Conservation (phyloP, 2,329 filamentous ascomycete species). For the Aspergillus caelatus region DNA sequence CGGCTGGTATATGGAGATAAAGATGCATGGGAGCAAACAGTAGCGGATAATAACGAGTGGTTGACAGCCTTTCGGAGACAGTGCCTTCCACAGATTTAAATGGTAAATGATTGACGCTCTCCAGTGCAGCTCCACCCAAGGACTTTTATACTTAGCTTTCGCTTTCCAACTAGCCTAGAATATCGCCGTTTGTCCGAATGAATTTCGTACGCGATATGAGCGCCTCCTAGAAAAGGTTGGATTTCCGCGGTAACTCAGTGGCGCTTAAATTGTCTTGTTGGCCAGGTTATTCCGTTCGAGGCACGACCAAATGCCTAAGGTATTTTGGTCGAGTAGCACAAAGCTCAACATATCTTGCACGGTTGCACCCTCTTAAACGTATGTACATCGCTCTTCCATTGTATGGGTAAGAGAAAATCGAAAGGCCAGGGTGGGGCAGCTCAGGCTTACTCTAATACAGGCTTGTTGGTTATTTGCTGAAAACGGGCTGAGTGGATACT, state of each 20-base stretch:
- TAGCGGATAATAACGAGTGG: constrained; percentile 23
- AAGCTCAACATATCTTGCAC: not conserved
- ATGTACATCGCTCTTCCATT: not conserved
- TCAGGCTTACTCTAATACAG: not conserved
- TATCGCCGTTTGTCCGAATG: not conserved
- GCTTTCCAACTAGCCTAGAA: not conserved
- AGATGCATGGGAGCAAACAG: constrained; percentile 29
- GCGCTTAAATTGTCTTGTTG: not conserved
- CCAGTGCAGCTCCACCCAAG: not conserved
- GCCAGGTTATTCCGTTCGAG: too few relatives aligned
- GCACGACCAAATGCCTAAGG: too few relatives aligned
- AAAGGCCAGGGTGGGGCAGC: not conserved
- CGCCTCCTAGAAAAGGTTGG: not conserved
- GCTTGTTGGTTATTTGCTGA: not conserved
- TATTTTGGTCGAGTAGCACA: too few relatives aligned
- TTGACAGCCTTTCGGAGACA: constrained; percentile 14
- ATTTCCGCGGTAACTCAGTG: not conserved
- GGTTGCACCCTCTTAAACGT: not conserved
- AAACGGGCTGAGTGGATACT: not conserved
- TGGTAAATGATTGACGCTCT: not conserved
- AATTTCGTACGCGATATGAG: not conserved
- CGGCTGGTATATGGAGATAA: constrained; percentile 13
- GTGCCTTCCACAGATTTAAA: not conserved
- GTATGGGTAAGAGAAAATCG: not conserved
- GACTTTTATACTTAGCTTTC: not conserved